Base-by-base conservation (phyloP, 2,329 filamentous ascomycete genomes). In the Stagonosporopsis vannaccii region DNA sequence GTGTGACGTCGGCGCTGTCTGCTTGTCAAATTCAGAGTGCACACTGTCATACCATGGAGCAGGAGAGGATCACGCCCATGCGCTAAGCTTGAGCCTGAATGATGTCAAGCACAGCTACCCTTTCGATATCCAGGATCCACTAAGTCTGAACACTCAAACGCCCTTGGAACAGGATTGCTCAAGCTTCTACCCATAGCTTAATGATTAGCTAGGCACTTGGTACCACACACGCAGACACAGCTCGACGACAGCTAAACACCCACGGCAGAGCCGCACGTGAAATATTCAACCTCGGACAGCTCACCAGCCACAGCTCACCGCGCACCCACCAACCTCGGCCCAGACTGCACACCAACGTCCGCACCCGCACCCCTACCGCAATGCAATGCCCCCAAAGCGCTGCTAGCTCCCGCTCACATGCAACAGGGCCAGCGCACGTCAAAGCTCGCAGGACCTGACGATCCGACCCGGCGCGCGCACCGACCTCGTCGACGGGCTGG, bases 381-480 rank as follows among this genome's bases (percentile, higher is more conserved):
- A 35, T n/a, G n/a, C n/a, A n/a, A n/a, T n/a, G n/a, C n/a, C n/a
- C 6, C 12, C 26, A 19, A 30, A 36, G 11, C 4, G 9, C 30
- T 5, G n/a, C 30, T 36, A 37, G 28, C 11, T 1, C 9, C 37
- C 46, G 25, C 30, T n/a, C 26, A 7, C 40, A 35, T 26, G 17
- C 47, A 23, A 42, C 42, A 15, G 3, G 12, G 12, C 20, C 20
- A 19, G 20, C 6, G 9, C 37, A 15, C 20, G 37, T 40, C 48
- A 12, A 51, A 44, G 48, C 48, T 51, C 17, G 20, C 20, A 15
- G 32, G n/a, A 28, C 25, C 33, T 40, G 41, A 41, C 53, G 53
- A 47, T 41, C 53, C 58, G 58, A 45, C 45, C 53, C 53, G 58
- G 17, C 35, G 28, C 28, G 48, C 49, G 46, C 49, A 54, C 53